Evolutionary conservation across 495 filamentous ascomycete species (phyloP).

Genomic region (Jackrogersella multiformis): DNA sequence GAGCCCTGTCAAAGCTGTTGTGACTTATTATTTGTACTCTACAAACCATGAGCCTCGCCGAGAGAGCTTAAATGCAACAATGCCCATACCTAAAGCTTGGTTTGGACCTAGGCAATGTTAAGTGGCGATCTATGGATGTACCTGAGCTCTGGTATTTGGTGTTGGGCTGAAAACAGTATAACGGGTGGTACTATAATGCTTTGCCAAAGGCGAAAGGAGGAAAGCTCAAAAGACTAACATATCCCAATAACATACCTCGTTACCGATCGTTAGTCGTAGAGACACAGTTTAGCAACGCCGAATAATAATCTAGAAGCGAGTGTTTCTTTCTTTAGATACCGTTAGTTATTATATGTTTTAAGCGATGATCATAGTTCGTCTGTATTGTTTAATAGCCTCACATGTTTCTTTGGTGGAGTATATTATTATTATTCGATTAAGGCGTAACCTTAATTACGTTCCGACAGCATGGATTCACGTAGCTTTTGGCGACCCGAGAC

Average conservation of each 20-base stretch:
- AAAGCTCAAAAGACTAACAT: no score
- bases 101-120: not conserved
- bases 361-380: no score
- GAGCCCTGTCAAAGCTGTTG: not conserved
- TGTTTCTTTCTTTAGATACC: no score
- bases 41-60: not conserved
- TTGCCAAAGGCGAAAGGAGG: not conserved
- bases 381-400: no score
- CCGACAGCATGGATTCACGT: slow-evolving; percentile 17
- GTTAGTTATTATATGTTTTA: no score
- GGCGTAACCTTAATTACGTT: slow-evolving; percentile 17
- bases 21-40: not conserved
- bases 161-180: not conserved
- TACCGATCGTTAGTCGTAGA: no score
- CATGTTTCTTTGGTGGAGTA: slow-evolving; percentile 21
- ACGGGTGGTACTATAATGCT: not conserved
- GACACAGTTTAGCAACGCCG: no score
- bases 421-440: slow-evolving; percentile 5
- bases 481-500: slow-evolving; percentile 37
- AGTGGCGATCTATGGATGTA: not conserved
- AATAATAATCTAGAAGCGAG: no score
- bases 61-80: slow-evolving; percentile 1
- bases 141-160: not conserved
- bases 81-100: not conserved
- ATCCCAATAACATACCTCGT: no score